phyloP scores from a whole-genome alignment of 164 flowering plant genomes.

The Tetracentron sinense region DNA sequence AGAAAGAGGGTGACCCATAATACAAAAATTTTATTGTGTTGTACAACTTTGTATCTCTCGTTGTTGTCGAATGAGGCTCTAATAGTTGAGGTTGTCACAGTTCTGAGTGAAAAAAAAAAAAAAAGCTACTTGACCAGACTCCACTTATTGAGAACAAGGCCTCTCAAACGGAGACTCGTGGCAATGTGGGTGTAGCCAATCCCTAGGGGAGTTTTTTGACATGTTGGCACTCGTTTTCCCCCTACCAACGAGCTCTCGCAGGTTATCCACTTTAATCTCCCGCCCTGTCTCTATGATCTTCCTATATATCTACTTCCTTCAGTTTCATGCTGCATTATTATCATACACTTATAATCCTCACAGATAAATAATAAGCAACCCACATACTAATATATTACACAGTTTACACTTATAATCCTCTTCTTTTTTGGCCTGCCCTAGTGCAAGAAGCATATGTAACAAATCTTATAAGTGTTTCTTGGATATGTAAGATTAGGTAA shows the following conservation, averaged over 20 bases:
- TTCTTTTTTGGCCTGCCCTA: conserved; percentile 44
- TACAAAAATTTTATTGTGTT: too few relatives aligned
- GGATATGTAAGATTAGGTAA: too few relatives aligned
- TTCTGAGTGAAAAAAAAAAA: too few relatives aligned
- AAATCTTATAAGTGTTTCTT: not conserved
- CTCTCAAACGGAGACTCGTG: conserved; percentile 82
- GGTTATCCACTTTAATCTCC: conserved; percentile 76
- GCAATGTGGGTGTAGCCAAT: conserved; percentile 97
- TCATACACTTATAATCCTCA: conserved; percentile 39
- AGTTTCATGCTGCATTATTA: conserved; percentile 81
- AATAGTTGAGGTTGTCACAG: too few relatives aligned
- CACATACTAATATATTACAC: too few relatives aligned
- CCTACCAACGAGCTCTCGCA: conserved; percentile 58
- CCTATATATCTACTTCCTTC: conserved; percentile 82
- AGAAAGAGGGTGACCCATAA: too few relatives aligned
- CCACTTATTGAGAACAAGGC: conserved; percentile 13
- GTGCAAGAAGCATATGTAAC: not conserved
- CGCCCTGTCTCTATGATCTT: conserved; percentile 52
- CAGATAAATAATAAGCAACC: too few relatives aligned
- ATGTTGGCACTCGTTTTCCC: conserved; percentile 24
- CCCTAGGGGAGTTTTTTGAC: conserved; percentile 61
- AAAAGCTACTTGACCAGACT: not conserved
- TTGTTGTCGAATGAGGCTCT: too few relatives aligned
- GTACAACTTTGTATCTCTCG: too few relatives aligned
- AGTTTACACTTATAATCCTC: conserved; percentile 71